Percentiles rank a stretch among this genome's conserved stretches.
Evolutionary conservation across 163 green algal genomes (phyloP).

Genomic region (Prototheca wickerhamii): DNA sequence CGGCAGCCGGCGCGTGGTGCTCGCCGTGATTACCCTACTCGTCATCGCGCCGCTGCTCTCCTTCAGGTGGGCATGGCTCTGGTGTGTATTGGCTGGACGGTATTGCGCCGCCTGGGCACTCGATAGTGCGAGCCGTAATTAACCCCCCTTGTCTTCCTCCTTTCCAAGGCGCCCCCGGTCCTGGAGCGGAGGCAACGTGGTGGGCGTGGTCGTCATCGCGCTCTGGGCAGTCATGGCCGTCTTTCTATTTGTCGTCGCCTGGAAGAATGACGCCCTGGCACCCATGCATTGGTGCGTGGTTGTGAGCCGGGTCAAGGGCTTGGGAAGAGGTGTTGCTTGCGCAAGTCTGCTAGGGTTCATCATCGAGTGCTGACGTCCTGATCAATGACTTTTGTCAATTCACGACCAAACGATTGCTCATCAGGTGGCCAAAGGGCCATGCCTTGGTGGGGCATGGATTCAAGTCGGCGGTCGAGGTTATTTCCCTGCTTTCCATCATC

Average conservation of each 20-base stretch:
- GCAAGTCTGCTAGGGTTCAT: not conserved
- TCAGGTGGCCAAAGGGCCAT: constrained; percentile 16
- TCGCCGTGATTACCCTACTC: constrained; percentile 18
- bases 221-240: constrained; percentile 12
- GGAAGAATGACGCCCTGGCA: constrained; percentile 14
- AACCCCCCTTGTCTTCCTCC: not conserved
- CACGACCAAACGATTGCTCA: too few relatives aligned
- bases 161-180: constrained; percentile 3
- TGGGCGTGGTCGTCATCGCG: constrained; percentile 20
- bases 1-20: constrained; percentile 17
- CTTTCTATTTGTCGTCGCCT: constrained; percentile 19
- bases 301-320: not conserved
- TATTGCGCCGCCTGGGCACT: not conserved
- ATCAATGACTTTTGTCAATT: not conserved
- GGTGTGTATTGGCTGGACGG: not conserved
- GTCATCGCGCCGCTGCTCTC: constrained; percentile 22
- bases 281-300: constrained; percentile 16
- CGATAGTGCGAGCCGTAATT: not conserved
- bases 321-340: not conserved
- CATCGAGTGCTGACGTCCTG: not conserved
- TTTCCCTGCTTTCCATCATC: constrained; percentile 19
- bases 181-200: not conserved
- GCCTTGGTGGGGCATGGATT: constrained; percentile 17
- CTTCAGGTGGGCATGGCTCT: constrained; percentile 1
- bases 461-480: constrained; percentile 20